Conservation (phyloP, 768 basidiomycete genomes). For the Dentipellis sp. region DNA sequence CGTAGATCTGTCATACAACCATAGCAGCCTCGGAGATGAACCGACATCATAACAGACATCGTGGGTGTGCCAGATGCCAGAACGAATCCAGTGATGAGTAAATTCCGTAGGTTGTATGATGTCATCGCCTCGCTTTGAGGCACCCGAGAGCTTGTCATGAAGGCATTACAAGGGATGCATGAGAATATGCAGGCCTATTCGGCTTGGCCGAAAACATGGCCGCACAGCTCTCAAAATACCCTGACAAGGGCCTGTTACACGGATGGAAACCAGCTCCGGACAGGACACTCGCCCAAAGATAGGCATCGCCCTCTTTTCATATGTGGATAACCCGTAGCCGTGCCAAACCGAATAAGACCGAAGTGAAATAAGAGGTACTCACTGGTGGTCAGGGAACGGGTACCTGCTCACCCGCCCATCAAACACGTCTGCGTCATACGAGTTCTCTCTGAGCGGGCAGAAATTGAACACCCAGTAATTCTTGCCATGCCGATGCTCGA, state of each 20-base stretch:
- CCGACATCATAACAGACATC: too few species aligned
- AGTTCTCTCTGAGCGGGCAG: conserved; percentile 74
- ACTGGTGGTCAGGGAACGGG: conserved; percentile 91
- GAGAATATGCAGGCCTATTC: too few species aligned
- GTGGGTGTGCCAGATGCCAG: too few species aligned
- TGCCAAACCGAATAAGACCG: not conserved
- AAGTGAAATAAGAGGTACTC: conserved; percentile 21
- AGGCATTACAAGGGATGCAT: too few species aligned
- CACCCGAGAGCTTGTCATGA: too few species aligned
- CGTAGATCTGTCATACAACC: too few species aligned
- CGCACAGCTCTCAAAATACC: not conserved
- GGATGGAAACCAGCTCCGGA: not conserved
- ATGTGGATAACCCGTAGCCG: not conserved
- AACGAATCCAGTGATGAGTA: too few species aligned
- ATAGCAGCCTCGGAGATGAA: too few species aligned
- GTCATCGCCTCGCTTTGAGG: too few species aligned
- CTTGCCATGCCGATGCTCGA: conserved; percentile 62
- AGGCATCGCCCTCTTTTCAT: not conserved
- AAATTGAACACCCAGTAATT: conserved; percentile 89
- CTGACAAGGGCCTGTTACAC: too few species aligned
- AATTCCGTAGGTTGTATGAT: too few species aligned
- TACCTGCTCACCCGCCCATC: conserved; percentile 71
- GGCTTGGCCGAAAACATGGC: not conserved
- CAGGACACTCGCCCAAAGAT: not conserved
- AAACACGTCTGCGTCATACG: conserved; percentile 63